Conservation (phyloP, 768 basidiomycete genomes). For the Tylopilus vinaceipallidus region DNA sequence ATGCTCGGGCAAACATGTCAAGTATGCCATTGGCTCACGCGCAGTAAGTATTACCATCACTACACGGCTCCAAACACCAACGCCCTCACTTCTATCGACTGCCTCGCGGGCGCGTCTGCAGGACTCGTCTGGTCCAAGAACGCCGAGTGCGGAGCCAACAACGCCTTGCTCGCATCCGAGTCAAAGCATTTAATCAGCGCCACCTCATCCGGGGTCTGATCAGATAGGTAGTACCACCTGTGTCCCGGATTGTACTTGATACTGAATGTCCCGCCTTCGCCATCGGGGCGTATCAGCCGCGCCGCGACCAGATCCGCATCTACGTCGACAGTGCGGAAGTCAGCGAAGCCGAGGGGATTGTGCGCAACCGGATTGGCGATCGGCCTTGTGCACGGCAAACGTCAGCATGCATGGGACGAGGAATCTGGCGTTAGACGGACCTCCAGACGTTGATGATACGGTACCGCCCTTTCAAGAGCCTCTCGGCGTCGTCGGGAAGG, state of each 20-base stretch:
- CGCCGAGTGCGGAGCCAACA: slow-evolving; percentile 39
- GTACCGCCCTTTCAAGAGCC: slow-evolving; percentile 36
- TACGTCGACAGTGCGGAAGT: slow-evolving; percentile 36
- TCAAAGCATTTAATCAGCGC: slow-evolving; percentile 44
- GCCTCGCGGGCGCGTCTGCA: slow-evolving; percentile 32
- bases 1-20: too few relatives aligned
- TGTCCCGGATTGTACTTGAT: slow-evolving; percentile 36
- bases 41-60: too few relatives aligned
- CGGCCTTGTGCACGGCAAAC: slow-evolving; percentile 11
- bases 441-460: slow-evolving; percentile 47
- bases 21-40: too few relatives aligned
- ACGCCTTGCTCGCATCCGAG: slow-evolving; percentile 35
- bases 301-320: slow-evolving; percentile 34
- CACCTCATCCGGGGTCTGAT: slow-evolving; percentile 39
- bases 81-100: slow-evolving; percentile 41
- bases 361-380: slow-evolving; percentile 36
- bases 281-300: slow-evolving; percentile 32
- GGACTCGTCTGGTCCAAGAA: slow-evolving; percentile 36
- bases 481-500: slow-evolving; percentile 38
- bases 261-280: slow-evolving; percentile 21
- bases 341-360: slow-evolving; percentile 37
- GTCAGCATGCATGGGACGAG: background rate
- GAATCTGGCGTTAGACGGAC: background rate
- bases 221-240: slow-evolving; percentile 38
- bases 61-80: slow-evolving; percentile 43